phyloP scores from a whole-genome alignment of 2,329 filamentous ascomycete species.

The Colletotrichum plurivorum region DNA sequence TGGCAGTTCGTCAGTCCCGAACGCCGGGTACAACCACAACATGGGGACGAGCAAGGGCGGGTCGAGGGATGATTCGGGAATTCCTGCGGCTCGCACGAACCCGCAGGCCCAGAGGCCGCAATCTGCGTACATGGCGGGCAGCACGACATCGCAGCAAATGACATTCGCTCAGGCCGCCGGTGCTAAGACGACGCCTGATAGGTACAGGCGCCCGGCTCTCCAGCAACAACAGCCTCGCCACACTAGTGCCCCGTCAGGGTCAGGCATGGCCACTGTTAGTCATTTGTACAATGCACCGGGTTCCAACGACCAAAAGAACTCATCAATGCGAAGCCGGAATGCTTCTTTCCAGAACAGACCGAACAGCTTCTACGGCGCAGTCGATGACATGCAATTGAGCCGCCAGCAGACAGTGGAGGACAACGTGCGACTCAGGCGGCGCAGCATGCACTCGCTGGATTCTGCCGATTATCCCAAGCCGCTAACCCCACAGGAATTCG shows the following conservation, averaged over 20 bases:
- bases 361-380: conserved; percentile 65
- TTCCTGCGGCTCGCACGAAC: conserved; percentile 59
- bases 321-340: conserved; percentile 45
- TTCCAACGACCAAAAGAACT: conserved; percentile 45
- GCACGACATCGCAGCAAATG: conserved; percentile 57
- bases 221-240: conserved; percentile 54
- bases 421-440: conserved; percentile 83
- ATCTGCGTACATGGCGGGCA: conserved; percentile 55
- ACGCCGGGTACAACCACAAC: conserved; percentile 55
- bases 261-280: conserved; percentile 67
- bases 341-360: conserved; percentile 60
- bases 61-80: conserved; percentile 67
- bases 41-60: conserved; percentile 55
- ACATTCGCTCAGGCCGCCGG: conserved; percentile 70
- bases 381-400: conserved; percentile 78
- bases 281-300: conserved; percentile 67
- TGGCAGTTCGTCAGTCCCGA: conserved; percentile 56
- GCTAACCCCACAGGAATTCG: conserved; percentile 54
- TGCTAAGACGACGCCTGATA: conserved; percentile 81
- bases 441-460: conserved; percentile 82
- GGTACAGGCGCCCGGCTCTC: conserved; percentile 80
- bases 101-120: conserved; percentile 58
- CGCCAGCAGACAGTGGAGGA: conserved; percentile 73
- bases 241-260: conserved; percentile 62
- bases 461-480: conserved; percentile 58